Conservation (phyloP, 768 basidiomycete species). For the Boletus fagicola region DNA sequence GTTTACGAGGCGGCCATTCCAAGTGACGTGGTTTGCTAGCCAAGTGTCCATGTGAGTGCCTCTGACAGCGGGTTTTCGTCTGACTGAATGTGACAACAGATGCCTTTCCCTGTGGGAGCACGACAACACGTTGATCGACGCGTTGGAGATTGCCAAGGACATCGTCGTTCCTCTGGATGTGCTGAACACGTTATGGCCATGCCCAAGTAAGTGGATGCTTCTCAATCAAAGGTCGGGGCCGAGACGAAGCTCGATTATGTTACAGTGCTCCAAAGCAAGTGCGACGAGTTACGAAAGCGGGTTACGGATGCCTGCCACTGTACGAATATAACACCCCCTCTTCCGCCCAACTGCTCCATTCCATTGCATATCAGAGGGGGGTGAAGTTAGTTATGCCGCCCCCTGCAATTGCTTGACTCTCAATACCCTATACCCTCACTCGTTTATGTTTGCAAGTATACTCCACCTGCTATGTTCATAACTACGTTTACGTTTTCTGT, state of each 20-base stretch:
- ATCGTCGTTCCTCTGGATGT: conserved; percentile 64
- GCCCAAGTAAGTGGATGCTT: conserved; percentile 38
- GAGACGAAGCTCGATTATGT: conserved; percentile 9
- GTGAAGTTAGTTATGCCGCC: conserved; percentile 12
- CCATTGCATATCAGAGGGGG: conserved; percentile 34
- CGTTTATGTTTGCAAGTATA: conserved; percentile 31
- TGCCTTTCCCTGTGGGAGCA: conserved; percentile 66
- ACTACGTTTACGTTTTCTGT: conserved; percentile 27
- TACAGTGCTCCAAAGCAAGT: conserved; percentile 48
- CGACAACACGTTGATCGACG: conserved; percentile 54
- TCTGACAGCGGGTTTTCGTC: background rate
- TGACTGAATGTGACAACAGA: conserved; percentile 33
- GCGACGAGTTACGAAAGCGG: conserved; percentile 48
- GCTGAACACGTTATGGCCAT: conserved; percentile 70
- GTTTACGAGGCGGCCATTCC: conserved; percentile 66
- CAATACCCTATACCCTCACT: conserved; percentile 27
- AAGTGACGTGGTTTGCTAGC: conserved; percentile 68
- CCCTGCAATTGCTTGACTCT: background rate
- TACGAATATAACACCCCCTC: conserved; percentile 42
- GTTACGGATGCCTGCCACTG: conserved; percentile 48
- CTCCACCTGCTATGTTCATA: conserved; percentile 28
- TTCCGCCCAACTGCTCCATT: conserved; percentile 38
- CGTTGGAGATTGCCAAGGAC: conserved; percentile 64
- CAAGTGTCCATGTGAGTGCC: conserved; percentile 58
- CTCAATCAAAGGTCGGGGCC: conserved; percentile 1